phyloP scores from a whole-genome alignment of 2,329 filamentous ascomycete genomes.

The Pseudocercospora macadamiae region DNA sequence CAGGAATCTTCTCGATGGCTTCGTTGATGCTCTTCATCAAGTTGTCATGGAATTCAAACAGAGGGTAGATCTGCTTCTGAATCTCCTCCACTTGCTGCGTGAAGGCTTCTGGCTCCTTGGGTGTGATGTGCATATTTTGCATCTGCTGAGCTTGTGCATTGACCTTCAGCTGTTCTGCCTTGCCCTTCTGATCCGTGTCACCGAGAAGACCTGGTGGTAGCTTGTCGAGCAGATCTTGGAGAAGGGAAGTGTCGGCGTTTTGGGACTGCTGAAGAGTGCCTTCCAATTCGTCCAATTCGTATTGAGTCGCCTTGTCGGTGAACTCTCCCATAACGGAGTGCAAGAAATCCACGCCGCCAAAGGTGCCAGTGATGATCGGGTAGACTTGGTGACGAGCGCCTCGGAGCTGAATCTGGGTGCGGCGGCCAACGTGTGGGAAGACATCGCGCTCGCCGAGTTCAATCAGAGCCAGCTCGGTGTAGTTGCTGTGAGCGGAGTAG shows the following conservation, averaged over 20 bases:
- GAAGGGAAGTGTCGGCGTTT: constrained; percentile 69
- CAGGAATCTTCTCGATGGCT: constrained; percentile 81
- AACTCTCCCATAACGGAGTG: constrained; percentile 75
- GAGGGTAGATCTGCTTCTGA: constrained; percentile 80
- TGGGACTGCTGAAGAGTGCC: constrained; percentile 70
- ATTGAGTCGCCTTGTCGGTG: constrained; percentile 87
- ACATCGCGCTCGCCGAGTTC: constrained; percentile 79
- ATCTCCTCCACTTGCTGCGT: constrained; percentile 74
- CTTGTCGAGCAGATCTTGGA: constrained; percentile 78
- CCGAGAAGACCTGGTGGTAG: constrained; percentile 82
- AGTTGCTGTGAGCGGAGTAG: constrained; percentile 92
- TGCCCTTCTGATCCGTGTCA: constrained; percentile 70
- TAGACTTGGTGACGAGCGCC: constrained; percentile 71
- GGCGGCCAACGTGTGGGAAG: constrained; percentile 83
- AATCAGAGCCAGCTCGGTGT: constrained; percentile 82
- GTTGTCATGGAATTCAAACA: constrained; percentile 88
- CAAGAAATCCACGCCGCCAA: constrained; percentile 86
- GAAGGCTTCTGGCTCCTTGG: constrained; percentile 81
- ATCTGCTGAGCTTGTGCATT: constrained; percentile 77
- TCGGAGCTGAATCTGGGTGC: constrained; percentile 69
- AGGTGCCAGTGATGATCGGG: constrained; percentile 86
- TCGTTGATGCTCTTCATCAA: constrained; percentile 77
- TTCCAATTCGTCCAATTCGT: constrained; percentile 86
- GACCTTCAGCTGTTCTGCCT: constrained; percentile 77
- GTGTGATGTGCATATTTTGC: constrained; percentile 72